phyloP scores from a whole-genome alignment of 257 asterid species.

The Forsythia suspensa region DNA sequence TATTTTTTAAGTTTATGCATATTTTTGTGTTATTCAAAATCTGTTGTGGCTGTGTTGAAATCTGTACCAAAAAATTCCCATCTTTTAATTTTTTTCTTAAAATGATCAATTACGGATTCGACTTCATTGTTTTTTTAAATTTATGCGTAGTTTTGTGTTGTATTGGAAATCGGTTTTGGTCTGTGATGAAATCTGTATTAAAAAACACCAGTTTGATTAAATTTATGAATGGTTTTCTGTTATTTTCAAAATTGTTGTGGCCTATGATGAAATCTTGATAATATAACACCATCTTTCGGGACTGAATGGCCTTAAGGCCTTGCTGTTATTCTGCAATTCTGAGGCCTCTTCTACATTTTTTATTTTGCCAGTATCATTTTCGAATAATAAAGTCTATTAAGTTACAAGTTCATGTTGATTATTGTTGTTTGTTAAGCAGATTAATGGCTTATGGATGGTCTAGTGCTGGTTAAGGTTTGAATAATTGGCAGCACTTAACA shows the following conservation, averaged over 20 bases:
- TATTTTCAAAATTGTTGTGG: neutral
- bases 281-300: conserved; percentile 80
- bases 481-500: conserved; percentile 35
- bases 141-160: no score
- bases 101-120: no score
- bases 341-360: conserved; percentile 39
- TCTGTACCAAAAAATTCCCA: no score
- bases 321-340: conserved; percentile 76
- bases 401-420: no score
- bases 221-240: no score
- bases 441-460: conserved; percentile 42
- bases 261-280: conserved; percentile 48
- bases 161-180: no score
- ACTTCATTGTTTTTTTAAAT: neutral
- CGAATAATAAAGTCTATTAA: neutral
- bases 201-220: no score
- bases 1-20: neutral
- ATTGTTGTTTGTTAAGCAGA: neutral
- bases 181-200: no score
- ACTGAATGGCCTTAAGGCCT: conserved; percentile 53
- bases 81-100: no score
- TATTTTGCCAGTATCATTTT: neutral
- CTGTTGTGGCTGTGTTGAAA: neutral
- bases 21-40: no score
- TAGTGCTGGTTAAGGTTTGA: conserved; percentile 26